These are phyloP conservation scores for Escallonia herrerae DNA, from an alignment of 129 eudicot species.

Conservation along the genomic window DNA sequence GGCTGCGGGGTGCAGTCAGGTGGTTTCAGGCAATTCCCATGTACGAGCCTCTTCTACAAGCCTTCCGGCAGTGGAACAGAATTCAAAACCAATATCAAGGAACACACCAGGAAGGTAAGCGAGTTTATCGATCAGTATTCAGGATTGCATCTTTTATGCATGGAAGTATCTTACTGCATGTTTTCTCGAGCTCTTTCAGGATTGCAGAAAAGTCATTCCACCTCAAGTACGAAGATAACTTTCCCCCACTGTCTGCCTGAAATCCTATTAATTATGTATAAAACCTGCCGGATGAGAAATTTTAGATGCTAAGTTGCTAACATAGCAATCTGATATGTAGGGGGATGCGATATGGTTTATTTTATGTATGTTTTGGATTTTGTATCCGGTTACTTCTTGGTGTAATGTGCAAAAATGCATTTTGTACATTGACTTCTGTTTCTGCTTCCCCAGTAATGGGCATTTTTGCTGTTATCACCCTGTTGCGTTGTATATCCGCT, in stretches of 20 bases:
- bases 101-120: conserved; percentile 34
- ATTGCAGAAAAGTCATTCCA: conserved; percentile 36
- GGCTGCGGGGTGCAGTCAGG: conserved; percentile 1
- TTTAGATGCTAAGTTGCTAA: neutral
- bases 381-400: neutral
- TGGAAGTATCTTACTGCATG: too few species aligned
- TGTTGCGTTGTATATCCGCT: too few species aligned
- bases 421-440: conserved; percentile 2
- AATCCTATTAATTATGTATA: neutral
- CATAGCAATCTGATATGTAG: conserved; percentile 1
- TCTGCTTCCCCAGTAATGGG: too few species aligned
- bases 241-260: conserved; percentile 70
- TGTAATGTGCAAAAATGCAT: conserved; percentile 2
- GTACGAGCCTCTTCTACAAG: conserved; percentile 8
- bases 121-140: neutral
- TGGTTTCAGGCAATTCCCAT: conserved; percentile 9
- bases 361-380: neutral
- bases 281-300: too few species aligned
- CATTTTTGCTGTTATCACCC: too few species aligned
- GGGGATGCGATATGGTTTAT: neutral
- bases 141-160: too few species aligned
- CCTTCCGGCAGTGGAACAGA: conserved; percentile 7
- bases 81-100: conserved; percentile 2
- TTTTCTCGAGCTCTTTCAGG: conserved; percentile 36
- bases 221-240: conserved; percentile 76